A percentile compares a stretch with the other conserved stretches of the same genome.
phyloP scores from a whole-genome alignment of 306 rosid genomes.

The Acacia crassicarpa region DNA sequence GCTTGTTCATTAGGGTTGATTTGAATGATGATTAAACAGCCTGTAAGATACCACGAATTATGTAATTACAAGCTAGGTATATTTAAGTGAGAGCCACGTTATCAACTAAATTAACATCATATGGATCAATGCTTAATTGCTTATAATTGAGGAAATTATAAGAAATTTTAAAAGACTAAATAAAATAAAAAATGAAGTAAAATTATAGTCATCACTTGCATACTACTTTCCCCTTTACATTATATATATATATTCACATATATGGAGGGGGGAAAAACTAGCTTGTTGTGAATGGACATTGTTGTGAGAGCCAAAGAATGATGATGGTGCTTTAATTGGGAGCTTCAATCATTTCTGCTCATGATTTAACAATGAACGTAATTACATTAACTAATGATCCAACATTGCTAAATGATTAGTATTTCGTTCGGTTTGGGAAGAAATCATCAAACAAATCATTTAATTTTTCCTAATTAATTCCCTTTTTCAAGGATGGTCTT shows the following conservation, averaged over 20 bases:
- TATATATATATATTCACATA: too few species aligned
- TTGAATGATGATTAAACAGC: too few species aligned
- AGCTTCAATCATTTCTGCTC: slow-evolving; percentile 34
- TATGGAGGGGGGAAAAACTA: not conserved
- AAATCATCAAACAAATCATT: not conserved
- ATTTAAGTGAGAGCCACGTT: too few species aligned
- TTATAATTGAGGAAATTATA: not conserved
- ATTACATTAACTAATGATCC: slow-evolving; percentile 6
- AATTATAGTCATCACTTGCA: not conserved
- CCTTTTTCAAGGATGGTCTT: not conserved
- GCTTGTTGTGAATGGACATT: slow-evolving; percentile 30
- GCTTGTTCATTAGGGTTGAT: too few species aligned
- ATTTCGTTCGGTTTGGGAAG: not conserved
- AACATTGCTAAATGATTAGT: not conserved
- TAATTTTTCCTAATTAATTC: not conserved
- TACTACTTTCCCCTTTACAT: too few species aligned
- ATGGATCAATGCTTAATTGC: not conserved
- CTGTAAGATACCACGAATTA: too few species aligned
- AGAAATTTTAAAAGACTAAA: not conserved
- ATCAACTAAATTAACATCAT: too few species aligned
- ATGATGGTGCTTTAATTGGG: slow-evolving; percentile 26
- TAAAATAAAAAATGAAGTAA: not conserved
- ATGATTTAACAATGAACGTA: slow-evolving; percentile 15
- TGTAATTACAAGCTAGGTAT: not conserved
- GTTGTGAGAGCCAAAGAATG: slow-evolving; percentile 26